These are phyloP conservation scores for Nemania diffusa DNA, from an alignment of 2,329 filamentous ascomycete species.

Conservation along the genomic window DNA sequence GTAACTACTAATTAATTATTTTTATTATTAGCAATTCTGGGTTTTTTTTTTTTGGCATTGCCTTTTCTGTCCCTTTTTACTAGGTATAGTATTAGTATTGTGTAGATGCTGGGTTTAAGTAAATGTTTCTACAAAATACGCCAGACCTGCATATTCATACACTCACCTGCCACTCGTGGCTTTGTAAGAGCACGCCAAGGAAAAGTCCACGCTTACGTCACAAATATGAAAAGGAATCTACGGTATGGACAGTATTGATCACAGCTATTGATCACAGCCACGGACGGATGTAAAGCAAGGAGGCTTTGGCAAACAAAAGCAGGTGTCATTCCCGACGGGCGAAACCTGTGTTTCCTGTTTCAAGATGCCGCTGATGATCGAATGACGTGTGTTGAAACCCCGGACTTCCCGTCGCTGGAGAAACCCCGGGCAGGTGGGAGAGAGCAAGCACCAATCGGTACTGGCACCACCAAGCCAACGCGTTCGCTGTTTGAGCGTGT, in stretches of 20 bases:
- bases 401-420: not conserved
- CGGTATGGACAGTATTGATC: not conserved
- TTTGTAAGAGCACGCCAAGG: not conserved
- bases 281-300: constrained; percentile 8
- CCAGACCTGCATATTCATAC: too few relatives aligned
- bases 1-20: too few relatives aligned
- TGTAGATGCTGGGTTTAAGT: too few relatives aligned
- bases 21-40: too few relatives aligned
- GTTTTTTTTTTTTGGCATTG: too few relatives aligned
- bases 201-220: not conserved
- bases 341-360: constrained; percentile 12
- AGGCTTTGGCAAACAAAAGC: not conserved
- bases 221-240: not conserved
- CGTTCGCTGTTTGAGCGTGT: constrained; percentile 14
- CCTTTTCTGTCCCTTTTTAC: too few relatives aligned
- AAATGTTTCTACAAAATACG: too few relatives aligned
- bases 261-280: not conserved
- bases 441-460: not conserved
- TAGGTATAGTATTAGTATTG: too few relatives aligned
- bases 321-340: not conserved
- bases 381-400: constrained; percentile 31
- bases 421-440: not conserved
- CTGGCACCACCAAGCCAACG: constrained; percentile 4
- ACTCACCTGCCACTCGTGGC: too few relatives aligned
- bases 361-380: constrained; percentile 5